These are phyloP conservation scores for Brassica napus DNA, from an alignment of 345 rosid genomes.

Conservation along the genomic window DNA sequence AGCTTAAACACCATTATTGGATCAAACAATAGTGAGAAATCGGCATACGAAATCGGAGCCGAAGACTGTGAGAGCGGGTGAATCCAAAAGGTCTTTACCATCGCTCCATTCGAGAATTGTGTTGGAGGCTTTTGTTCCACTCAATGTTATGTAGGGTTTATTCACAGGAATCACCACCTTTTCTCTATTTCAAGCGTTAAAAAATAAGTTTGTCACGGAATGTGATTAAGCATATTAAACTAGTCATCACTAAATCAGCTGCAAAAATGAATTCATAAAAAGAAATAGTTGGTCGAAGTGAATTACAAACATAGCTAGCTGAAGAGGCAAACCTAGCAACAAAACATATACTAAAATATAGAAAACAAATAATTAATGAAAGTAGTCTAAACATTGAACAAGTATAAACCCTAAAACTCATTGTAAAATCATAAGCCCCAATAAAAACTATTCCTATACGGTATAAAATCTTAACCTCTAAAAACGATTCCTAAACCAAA, in stretches of 20 bases:
- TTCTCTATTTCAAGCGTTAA: constrained; percentile 43
- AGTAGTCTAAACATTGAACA: neutral
- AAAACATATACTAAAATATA: neutral
- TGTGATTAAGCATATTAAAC: neutral
- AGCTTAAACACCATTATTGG: too few species aligned
- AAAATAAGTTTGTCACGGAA: neutral
- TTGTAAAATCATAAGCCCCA: neutral
- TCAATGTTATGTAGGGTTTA: constrained; percentile 73
- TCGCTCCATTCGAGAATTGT: constrained; percentile 58
- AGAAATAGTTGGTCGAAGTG: neutral
- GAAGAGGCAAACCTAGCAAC: neutral
- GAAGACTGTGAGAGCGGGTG: constrained; percentile 56
- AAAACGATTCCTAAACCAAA: neutral
- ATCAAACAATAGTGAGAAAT: constrained; percentile 57
- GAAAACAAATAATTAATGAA: neutral
- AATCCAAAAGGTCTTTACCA: constrained; percentile 48
- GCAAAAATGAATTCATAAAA: neutral
- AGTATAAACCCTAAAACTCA: neutral
- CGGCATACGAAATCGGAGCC: constrained; percentile 69
- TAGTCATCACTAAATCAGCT: neutral
- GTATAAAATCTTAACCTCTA: neutral
- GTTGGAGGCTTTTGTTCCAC: constrained; percentile 53
- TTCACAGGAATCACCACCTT: constrained; percentile 61
- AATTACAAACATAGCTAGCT: neutral
- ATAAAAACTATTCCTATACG: neutral